Base-by-base conservation (phyloP, 2,329 filamentous ascomycete genomes). In the Zalaria obscura region DNA sequence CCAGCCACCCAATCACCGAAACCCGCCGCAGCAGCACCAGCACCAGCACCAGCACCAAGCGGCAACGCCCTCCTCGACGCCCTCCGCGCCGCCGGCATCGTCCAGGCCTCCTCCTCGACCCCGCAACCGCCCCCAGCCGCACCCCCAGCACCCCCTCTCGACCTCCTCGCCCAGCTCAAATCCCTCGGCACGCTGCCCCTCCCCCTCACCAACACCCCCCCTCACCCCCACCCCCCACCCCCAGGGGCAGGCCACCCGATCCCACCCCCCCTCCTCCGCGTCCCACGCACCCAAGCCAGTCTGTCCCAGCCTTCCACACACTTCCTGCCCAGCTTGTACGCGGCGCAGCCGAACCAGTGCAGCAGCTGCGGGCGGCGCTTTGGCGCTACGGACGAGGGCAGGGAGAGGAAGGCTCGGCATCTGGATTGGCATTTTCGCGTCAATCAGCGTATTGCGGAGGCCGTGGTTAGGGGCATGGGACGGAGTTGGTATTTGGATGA, bases 351-450 rank as follows among this genome's bases (percentile, higher is more conserved):
- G 0, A 83, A 87, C 45, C 83, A 88, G 43, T 98, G 91, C 59
- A 84, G 81, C 8, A 89, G 89, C 45, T 98, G 91, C 57, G 91
- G 89, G 25, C 76, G 88, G 45, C 80, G 91, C 2, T 98, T 98
- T 60, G 73, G 73, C 41, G 75, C 75, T 4, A 83, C 84, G 38
- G 76, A 79, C 8, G 78, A 83, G 48, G 89, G 89, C 8, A 83
- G 78, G 53, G 79, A 80, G 56, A 83, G 83, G 67, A 96, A 96
- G 66, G 84, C 80, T 25, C 78, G 81, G 3, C 91, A 98, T 58
- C 80, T 98, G 69, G 91, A 98, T 62, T 98, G 91, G 91, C 91
- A 98, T 62, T 98, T 98, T 65, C 80, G 82, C 43, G 88, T 89
- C 25, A 89, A 95, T 55, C 83, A 88, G 54, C 80, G 87, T 36